These are phyloP conservation scores for Quaeritorhiza haematococci DNA, from an alignment of 371 early-diverging fungal species.

Conservation along the genomic window DNA sequence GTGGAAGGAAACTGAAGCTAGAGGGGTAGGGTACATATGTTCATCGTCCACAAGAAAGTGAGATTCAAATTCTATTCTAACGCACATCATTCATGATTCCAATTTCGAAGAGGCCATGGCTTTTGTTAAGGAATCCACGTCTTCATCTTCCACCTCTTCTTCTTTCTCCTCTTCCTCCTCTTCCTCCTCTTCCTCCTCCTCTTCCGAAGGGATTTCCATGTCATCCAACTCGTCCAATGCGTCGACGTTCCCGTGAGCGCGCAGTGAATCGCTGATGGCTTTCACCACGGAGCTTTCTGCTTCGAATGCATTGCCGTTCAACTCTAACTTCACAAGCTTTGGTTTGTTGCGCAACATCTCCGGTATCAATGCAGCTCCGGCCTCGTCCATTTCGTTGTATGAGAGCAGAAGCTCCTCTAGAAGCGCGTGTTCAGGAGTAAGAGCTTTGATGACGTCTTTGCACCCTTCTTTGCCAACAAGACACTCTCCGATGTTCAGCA, in stretches of 20 bases:
- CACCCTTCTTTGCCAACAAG: conserved; percentile 70
- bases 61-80: no score
- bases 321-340: conserved; percentile 61
- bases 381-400: conserved; percentile 84
- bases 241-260: conserved; percentile 63
- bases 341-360: conserved; percentile 61
- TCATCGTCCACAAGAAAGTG: no score
- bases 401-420: conserved; percentile 70
- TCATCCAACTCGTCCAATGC: conserved; percentile 89
- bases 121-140: conserved; percentile 33
- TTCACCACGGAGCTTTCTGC: conserved; percentile 71
- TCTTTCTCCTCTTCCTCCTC: conserved; percentile 65
- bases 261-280: conserved; percentile 64
- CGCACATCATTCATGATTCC: no score
- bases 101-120: no score
- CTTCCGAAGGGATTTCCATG: conserved; percentile 73
- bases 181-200: conserved; percentile 68
- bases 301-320: conserved; percentile 90
- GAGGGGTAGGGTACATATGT: no score
- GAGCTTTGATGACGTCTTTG: conserved; percentile 55
- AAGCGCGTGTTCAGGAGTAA: conserved; percentile 46
- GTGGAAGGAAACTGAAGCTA: no score
- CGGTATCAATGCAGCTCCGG: conserved; percentile 64
- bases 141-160: conserved; percentile 43
- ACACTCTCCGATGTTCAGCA: conserved; percentile 88